These are phyloP conservation scores for Musa itinerans DNA, from an alignment of 176 grass and related monocot genomes.

Conservation along the genomic window DNA sequence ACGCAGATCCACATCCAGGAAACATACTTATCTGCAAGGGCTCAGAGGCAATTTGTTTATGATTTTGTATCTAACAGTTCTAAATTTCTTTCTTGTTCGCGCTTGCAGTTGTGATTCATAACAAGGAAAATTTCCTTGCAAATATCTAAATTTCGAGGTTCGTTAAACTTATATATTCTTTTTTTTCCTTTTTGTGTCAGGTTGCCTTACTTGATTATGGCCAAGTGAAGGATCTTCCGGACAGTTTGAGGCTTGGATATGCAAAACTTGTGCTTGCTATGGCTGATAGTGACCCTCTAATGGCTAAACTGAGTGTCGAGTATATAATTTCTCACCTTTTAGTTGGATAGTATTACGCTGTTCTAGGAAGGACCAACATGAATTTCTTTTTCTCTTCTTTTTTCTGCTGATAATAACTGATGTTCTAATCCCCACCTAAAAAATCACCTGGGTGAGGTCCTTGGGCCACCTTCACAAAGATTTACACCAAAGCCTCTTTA, in stretches of 20 bases:
- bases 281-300: conserved; percentile 61
- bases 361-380: background rate
- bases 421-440: background rate
- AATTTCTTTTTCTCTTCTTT: background rate
- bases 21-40: conserved; percentile 90
- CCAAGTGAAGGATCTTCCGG: conserved; percentile 94
- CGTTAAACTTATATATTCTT: background rate
- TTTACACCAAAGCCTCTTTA: background rate
- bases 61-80: conserved; percentile 15
- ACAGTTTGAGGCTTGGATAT: conserved; percentile 83
- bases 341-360: conserved; percentile 11
- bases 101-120: background rate
- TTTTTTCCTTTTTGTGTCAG: conserved; percentile 28
- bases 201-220: conserved; percentile 98
- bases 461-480: background rate
- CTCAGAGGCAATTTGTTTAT: conserved; percentile 52
- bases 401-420: background rate
- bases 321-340: conserved; percentile 22
- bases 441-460: background rate
- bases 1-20: conserved; percentile 99
- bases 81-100: background rate
- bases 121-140: background rate
- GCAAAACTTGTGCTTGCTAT: conserved; percentile 94
- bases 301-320: conserved; percentile 57
- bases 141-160: background rate